These are phyloP conservation scores for Pseudopyricularia javanii DNA, from an alignment of 2,329 filamentous ascomycete species.

Conservation along the genomic window DNA sequence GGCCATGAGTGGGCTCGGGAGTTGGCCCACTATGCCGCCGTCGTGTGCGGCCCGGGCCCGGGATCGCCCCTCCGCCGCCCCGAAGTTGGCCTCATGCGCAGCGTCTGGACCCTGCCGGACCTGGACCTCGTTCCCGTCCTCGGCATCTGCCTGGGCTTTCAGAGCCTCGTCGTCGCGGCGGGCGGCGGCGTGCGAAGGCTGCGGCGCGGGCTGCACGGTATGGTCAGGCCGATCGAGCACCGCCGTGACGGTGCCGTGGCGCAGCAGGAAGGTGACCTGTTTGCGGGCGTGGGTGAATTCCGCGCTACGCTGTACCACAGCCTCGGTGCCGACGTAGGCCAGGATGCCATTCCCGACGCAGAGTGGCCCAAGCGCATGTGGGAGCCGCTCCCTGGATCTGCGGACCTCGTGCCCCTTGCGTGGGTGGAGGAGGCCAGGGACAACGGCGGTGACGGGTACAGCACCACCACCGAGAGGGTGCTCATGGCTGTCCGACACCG, in stretches of 20 bases:
- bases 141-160: constrained; percentile 82
- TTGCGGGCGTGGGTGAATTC: constrained; percentile 45
- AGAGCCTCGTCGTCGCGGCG: constrained; percentile 61
- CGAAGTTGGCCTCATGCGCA: constrained; percentile 75
- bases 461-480: constrained; percentile 33
- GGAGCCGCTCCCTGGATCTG: constrained; percentile 19
- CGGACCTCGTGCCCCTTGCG: constrained; percentile 43
- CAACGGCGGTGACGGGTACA: constrained; percentile 23
- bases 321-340: constrained; percentile 41
- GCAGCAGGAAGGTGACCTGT: constrained; percentile 46
- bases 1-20: constrained; percentile 32
- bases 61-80: constrained; percentile 58
- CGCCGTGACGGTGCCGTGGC: constrained; percentile 10
- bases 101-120: constrained; percentile 58
- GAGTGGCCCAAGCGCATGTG: constrained; percentile 27
- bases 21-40: constrained; percentile 58
- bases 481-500: constrained; percentile 68
- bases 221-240: constrained; percentile 59
- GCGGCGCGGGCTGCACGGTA: constrained; percentile 67
- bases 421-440: constrained; percentile 41
- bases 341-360: constrained; percentile 22
- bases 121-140: constrained; percentile 59
- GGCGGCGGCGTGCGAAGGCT: constrained; percentile 56
- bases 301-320: constrained; percentile 70
- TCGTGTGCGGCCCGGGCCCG: constrained; percentile 84